Base-by-base conservation (phyloP, 805 yeast species). In the Spathaspora hagerdaliae region DNA sequence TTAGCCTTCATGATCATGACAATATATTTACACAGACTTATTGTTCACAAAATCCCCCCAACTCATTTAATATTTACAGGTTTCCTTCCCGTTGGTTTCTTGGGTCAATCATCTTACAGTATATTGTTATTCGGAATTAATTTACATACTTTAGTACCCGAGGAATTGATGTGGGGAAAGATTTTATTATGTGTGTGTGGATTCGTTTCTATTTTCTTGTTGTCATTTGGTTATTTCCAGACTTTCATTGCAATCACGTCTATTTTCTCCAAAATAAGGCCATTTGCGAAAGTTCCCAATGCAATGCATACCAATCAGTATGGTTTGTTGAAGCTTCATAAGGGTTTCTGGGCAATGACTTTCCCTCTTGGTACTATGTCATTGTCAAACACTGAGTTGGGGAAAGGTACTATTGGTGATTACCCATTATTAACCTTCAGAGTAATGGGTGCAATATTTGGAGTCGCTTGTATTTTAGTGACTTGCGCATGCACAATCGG, bases 291-390 rank as follows among this genome's bases (percentile, higher is more conserved):
- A 29, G 55, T 55, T 15, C 62, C 62, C 11, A 65, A 65, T 52
- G 44, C 52, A 1, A 35, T 39, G 5, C 51, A 49, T 36, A 45
- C 60, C 7, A 61, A 59, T 48, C 45, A 31, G 4, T 48, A 52
- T 32, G 62, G 63, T 2, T 43, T 51, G 1, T 43, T 61, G 14
- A 48, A 44, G 19, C 57, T 50, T 36, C 52, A 57, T 45, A 51
- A 52, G 29, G 55, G 56, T 1, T 61, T 56, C 35, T 60, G 96
- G 96, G 82, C 90, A 13, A 78, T 86, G 71, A 86, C 96, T 51
- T 90, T 90, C 82, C 97, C 96, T 4, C 56, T 89, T 54, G 97
- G 96, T 2, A 87, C 95, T 0, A 81, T 87, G 83, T 71, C 84
- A 0, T 60, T 85, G 11, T 79, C 88, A 2, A 74, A 79, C 47